Percentiles rank a stretch among this genome's conserved stretches.
phyloP scores from a whole-genome alignment of 768 basidiomycete species.

The Trametes cinnabarina region DNA sequence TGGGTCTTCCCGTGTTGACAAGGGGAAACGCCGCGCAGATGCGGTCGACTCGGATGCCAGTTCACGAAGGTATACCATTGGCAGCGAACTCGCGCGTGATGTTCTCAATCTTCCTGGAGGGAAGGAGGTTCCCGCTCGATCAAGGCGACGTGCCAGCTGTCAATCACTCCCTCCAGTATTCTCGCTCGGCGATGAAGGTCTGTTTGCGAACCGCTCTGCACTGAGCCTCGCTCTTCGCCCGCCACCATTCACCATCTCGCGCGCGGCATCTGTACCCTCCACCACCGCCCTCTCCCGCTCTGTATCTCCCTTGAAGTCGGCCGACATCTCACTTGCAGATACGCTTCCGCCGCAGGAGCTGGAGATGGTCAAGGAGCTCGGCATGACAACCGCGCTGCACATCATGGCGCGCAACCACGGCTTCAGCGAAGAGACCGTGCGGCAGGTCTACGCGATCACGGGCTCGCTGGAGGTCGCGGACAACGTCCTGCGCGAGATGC shows the following conservation, averaged over 20 bases:
- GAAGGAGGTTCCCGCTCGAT: neutral
- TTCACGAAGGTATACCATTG: constrained; percentile 3
- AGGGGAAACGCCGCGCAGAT: constrained; percentile 2
- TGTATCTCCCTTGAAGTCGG: neutral
- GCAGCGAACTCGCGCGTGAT: neutral
- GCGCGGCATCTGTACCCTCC: neutral
- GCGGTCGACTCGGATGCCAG: neutral
- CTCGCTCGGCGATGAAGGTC: neutral
- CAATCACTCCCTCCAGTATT: constrained; percentile 1
- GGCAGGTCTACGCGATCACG: constrained; percentile 35
- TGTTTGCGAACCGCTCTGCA: neutral
- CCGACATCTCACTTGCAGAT: constrained; percentile 1
- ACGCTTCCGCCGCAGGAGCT: constrained; percentile 15
- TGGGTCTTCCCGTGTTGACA: neutral
- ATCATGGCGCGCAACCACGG: constrained; percentile 47
- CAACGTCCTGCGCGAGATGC: constrained; percentile 38
- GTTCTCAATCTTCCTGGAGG: neutral
- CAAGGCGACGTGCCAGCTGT: neutral
- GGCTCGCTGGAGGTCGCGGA: constrained; percentile 40
- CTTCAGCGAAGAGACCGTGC: constrained; percentile 41
- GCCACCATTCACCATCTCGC: neutral
- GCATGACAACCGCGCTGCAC: constrained; percentile 33
- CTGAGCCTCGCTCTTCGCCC: constrained; percentile 3
- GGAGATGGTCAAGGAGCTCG: constrained; percentile 27
- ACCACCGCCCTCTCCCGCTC: neutral